Evolutionary conservation across 305 asterid species (phyloP).

Genomic region (Euphrasia arctica): DNA sequence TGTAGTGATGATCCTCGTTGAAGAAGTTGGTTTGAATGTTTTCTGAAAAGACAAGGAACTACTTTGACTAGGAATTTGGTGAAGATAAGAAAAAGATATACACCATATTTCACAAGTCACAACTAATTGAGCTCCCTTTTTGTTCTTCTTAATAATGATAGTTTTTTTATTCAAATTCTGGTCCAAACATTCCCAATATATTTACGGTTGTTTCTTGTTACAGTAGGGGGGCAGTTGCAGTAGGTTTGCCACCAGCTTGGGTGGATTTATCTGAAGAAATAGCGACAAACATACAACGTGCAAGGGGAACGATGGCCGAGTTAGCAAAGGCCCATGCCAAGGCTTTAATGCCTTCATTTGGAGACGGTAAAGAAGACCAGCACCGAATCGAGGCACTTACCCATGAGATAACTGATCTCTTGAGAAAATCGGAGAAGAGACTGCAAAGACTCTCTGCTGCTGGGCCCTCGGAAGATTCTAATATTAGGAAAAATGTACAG

Average conservation of each 20-base stretch:
- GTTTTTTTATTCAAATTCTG: conserved; percentile 9
- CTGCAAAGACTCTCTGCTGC: conserved; percentile 76
- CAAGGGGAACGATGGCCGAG: conserved; percentile 76
- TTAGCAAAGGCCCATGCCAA: conserved; percentile 97
- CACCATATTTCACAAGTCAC: not conserved
- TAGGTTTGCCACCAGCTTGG: conserved; percentile 87
- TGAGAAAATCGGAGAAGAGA: conserved; percentile 77
- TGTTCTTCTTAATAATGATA: not conserved
- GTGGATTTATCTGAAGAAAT: conserved; percentile 93
- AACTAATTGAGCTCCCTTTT: conserved; percentile 17
- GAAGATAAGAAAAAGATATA: conserved; percentile 3
- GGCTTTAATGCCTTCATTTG: conserved; percentile 99
- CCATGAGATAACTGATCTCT: conserved; percentile 81
- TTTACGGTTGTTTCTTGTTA: conserved; percentile 26
- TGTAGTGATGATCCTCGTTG: too few species aligned
- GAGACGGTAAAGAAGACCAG: conserved; percentile 99
- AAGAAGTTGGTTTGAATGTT: too few species aligned
- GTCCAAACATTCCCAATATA: conserved; percentile 10
- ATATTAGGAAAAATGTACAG: conserved; percentile 97
- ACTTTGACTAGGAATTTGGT: not conserved
- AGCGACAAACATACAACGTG: conserved; percentile 73
- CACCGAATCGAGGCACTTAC: conserved; percentile 87
- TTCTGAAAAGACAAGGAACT: too few species aligned
- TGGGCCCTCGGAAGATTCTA: conserved; percentile 95
- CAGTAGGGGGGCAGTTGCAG: conserved; percentile 68